Percentiles rank a stretch among this genome's conserved stretches.
phyloP scores from a whole-genome alignment of 169 alveolate species.

The Cryptosporidium xiaoi region DNA sequence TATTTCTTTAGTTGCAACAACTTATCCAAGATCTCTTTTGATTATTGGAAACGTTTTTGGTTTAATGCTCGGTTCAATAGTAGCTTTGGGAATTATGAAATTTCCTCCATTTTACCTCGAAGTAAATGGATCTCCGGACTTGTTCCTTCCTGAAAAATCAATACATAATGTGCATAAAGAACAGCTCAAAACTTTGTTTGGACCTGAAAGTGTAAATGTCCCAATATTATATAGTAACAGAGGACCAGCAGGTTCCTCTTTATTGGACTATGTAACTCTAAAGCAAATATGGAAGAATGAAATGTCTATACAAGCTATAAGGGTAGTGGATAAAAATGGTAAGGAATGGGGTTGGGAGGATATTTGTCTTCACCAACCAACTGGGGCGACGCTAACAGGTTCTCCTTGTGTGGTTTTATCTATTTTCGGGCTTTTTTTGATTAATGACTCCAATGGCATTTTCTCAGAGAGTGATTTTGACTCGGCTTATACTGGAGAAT shows the following conservation, averaged over 20 bases:
- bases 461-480: constrained; percentile 61
- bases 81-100: constrained; percentile 68
- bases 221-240: constrained; percentile 71
- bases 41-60: constrained; percentile 63
- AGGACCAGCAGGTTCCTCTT: constrained; percentile 60
- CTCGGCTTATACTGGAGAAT: constrained; percentile 60
- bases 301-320: constrained; percentile 59
- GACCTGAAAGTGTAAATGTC: constrained; percentile 27
- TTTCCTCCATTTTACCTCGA: constrained; percentile 57
- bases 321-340: constrained; percentile 57
- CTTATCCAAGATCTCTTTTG: constrained; percentile 49
- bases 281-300: constrained; percentile 71
- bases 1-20: constrained; percentile 30
- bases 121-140: constrained; percentile 63
- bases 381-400: constrained; percentile 56
- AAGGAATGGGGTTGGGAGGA: constrained; percentile 69
- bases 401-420: constrained; percentile 60
- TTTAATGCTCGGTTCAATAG: constrained; percentile 46
- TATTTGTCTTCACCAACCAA: constrained; percentile 68
- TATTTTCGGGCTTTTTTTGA: constrained; percentile 53
- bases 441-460: constrained; percentile 46
- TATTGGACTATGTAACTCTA: constrained; percentile 30
- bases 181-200: constrained; percentile 39
- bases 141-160: constrained; percentile 55
- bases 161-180: constrained; percentile 33